Evolutionary conservation across 495 filamentous ascomycete genomes (phyloP).

Genomic region (Trichoderma parareesei): DNA sequence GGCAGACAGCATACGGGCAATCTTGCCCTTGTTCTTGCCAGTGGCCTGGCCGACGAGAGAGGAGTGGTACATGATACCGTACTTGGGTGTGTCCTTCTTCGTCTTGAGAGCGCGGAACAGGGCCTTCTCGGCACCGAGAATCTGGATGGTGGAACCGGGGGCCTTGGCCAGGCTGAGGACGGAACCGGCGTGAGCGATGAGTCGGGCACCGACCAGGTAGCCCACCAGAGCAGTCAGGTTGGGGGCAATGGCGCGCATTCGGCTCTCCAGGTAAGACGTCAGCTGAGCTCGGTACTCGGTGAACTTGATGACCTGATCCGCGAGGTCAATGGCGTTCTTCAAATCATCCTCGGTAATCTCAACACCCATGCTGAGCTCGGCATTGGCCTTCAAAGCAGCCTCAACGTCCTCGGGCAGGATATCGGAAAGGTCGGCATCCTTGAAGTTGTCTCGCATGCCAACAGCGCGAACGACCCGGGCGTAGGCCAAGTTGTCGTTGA

Average conservation of each 20-base stretch:
- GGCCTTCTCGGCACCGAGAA: constrained; percentile 96
- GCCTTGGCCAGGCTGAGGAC: constrained; percentile 95
- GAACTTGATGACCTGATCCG: constrained; percentile 86
- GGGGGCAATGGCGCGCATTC: constrained; percentile 95
- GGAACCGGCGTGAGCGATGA: constrained; percentile 93
- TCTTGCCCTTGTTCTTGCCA: constrained; percentile 98
- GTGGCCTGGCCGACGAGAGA: constrained; percentile 94
- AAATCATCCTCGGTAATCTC: constrained; percentile 88
- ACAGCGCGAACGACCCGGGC: constrained; percentile 75
- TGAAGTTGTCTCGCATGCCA: constrained; percentile 75
- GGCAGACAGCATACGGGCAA: constrained; percentile 88
- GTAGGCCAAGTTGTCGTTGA: constrained; percentile 97
- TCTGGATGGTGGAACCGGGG: constrained; percentile 92
- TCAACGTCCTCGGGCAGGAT: constrained; percentile 97
- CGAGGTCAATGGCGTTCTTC: constrained; percentile 80
- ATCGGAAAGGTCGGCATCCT: constrained; percentile 72
- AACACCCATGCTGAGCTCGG: constrained; percentile 96
- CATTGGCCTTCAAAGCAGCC: constrained; percentile 80
- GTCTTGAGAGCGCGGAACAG: constrained; percentile 98
- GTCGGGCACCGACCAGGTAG: constrained; percentile 86
- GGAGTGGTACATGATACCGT: constrained; percentile 97
- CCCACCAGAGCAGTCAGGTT: constrained; percentile 93
- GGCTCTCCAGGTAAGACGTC: constrained; percentile 76
- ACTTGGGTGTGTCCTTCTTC: constrained; percentile 98
- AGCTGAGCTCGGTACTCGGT: constrained; percentile 84